Conservation (phyloP, 139 green algal species). For the Pleodorina starrii region DNA sequence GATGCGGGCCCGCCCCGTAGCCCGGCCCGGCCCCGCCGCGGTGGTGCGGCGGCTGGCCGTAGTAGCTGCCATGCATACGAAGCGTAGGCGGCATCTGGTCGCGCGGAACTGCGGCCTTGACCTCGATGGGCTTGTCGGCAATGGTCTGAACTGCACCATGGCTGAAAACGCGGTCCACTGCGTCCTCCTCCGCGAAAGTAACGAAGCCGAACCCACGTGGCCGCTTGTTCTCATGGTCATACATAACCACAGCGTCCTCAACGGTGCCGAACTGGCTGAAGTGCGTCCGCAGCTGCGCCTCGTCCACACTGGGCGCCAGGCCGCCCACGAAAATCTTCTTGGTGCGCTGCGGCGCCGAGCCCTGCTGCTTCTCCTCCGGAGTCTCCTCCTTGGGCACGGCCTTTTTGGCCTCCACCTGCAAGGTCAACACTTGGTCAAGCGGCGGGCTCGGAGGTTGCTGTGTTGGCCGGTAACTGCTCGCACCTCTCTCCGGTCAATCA, state of each 20-base stretch:
- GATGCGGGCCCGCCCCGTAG: constrained; percentile 36
- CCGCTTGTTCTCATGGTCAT: constrained; percentile 94
- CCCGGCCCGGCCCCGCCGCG: constrained; percentile 10
- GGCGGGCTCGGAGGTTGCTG: background rate
- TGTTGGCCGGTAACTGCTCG: constrained; percentile 19
- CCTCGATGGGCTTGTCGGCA: constrained; percentile 95
- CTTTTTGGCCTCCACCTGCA: constrained; percentile 96
- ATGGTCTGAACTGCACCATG: constrained; percentile 91
- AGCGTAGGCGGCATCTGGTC: constrained; percentile 84
- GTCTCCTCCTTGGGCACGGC: constrained; percentile 95
- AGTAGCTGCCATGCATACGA: constrained; percentile 43
- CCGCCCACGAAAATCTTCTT: constrained; percentile 98
- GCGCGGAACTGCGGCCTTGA: constrained; percentile 91
- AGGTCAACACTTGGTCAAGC: constrained; percentile 28
- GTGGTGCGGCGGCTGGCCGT: constrained; percentile 37
- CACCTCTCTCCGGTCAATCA: constrained; percentile 93
- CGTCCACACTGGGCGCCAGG: constrained; percentile 90
- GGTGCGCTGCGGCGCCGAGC: constrained; percentile 67
- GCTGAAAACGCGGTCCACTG: constrained; percentile 89
- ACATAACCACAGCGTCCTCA: constrained; percentile 95
- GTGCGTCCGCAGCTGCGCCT: constrained; percentile 84
- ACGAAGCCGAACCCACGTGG: constrained; percentile 98
- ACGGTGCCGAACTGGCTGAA: constrained; percentile 86
- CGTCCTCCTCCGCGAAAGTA: constrained; percentile 92
- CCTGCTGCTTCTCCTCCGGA: constrained; percentile 65